phyloP scores from a whole-genome alignment of 768 basidiomycete species.

The Russula abietina region DNA sequence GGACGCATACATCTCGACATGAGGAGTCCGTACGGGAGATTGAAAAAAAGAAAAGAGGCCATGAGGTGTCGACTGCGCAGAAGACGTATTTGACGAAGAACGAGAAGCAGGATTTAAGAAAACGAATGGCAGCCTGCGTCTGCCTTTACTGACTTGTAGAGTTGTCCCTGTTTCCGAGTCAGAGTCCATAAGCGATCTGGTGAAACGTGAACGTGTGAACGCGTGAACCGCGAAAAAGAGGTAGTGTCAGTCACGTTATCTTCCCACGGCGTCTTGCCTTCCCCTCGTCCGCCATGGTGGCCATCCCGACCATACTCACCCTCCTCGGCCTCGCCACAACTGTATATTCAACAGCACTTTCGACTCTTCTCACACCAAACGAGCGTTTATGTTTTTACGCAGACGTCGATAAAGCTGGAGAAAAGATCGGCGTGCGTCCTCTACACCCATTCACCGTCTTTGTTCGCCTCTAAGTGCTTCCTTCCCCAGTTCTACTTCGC shows the following conservation, averaged over 20 bases:
- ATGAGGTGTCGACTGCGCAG: background rate
- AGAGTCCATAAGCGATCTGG: background rate
- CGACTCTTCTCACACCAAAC: constrained; percentile 71
- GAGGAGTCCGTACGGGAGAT: background rate
- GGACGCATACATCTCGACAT: constrained; percentile 24
- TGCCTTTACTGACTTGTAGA: background rate
- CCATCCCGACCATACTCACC: constrained; percentile 18
- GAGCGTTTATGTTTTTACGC: constrained; percentile 90
- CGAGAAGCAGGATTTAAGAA: constrained; percentile 1
- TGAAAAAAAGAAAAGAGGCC: background rate
- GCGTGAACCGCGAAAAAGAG: too few relatives aligned
- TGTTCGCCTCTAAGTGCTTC: constrained; percentile 7
- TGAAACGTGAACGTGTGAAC: background rate
- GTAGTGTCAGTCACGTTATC: background rate
- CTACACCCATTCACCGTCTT: background rate
- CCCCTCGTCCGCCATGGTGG: constrained; percentile 16
- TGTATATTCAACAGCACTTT: constrained; percentile 57
- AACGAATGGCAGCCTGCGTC: background rate
- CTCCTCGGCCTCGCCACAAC: constrained; percentile 25
- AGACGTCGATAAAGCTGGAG: constrained; percentile 91
- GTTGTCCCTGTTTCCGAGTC: constrained; percentile 7
- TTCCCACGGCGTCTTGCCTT: constrained; percentile 18
- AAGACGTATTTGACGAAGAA: constrained; percentile 11
- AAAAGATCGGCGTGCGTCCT: constrained; percentile 76
- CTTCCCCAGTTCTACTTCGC: constrained; percentile 89